Evolutionary conservation across 2,329 filamentous ascomycete species (phyloP).

Genomic region (Emergomyces orientalis): DNA sequence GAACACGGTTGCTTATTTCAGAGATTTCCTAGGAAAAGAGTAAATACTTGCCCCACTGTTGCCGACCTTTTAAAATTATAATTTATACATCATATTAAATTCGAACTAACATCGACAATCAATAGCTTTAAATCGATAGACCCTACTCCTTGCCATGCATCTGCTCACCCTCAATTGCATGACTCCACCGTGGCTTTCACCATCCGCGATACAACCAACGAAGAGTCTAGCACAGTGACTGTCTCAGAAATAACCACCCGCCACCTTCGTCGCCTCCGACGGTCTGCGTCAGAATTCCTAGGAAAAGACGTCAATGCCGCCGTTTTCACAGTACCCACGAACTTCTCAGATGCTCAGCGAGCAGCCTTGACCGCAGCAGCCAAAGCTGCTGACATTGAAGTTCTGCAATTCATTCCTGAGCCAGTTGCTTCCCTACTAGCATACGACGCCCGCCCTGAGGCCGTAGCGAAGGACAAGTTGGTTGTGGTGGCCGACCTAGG

Average conservation of each 20-base stretch:
- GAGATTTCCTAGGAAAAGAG: conserved; percentile 92
- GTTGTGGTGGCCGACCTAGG: conserved; percentile 88
- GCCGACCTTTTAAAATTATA: neutral
- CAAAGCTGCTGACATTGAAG: conserved; percentile 70
- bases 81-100: neutral
- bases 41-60: conserved; percentile 37
- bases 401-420: conserved; percentile 88
- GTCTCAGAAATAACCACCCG: conserved; percentile 76
- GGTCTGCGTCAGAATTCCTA: conserved; percentile 81
- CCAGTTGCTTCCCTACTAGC: conserved; percentile 81
- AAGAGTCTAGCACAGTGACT: conserved; percentile 58
- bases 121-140: conserved; percentile 83
- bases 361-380: conserved; percentile 69
- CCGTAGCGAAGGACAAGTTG: conserved; percentile 70
- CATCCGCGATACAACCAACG: conserved; percentile 64
- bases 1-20: conserved; percentile 93
- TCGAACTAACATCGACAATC: neutral
- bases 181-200: conserved; percentile 68
- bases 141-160: conserved; percentile 86
- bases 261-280: conserved; percentile 70
- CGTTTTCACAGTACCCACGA: conserved; percentile 86
- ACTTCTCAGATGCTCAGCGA: conserved; percentile 82
- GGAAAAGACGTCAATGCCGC: conserved; percentile 92
- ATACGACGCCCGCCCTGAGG: conserved; percentile 77
- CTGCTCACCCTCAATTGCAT: conserved; percentile 74